Conservation (phyloP, 2,329 filamentous ascomycete species). For the Colletotrichum limetticola region DNA sequence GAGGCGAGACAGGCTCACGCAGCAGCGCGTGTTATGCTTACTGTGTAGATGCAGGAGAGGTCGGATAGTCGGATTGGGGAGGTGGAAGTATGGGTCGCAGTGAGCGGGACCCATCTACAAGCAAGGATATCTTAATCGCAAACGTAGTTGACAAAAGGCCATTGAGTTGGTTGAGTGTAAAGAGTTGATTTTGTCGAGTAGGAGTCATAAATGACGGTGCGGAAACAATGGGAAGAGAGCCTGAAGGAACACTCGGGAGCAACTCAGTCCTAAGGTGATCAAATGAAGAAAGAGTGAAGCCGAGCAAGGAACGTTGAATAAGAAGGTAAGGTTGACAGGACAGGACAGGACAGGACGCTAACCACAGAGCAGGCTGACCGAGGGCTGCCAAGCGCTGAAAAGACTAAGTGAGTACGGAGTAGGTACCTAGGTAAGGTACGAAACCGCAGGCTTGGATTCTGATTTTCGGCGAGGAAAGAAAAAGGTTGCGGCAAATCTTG, state of each 20-base stretch:
- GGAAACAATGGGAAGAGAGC: background rate
- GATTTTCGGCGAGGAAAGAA: too few species aligned
- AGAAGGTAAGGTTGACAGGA: background rate
- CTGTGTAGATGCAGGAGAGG: background rate
- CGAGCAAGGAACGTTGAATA: background rate
- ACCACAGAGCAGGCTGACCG: background rate
- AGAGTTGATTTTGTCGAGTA: background rate
- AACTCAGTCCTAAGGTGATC: background rate
- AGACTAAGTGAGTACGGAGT: background rate
- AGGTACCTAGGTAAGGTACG: background rate
- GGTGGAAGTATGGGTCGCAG: background rate
- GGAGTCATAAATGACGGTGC: background rate
- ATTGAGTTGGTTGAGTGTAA: background rate
- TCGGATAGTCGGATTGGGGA: background rate
- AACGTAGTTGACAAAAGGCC: background rate
- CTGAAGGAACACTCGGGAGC: background rate
- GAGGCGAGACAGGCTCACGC: background rate
- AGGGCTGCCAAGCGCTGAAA: background rate
- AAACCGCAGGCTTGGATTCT: background rate
- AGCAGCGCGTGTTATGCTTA: background rate
- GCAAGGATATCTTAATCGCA: background rate
- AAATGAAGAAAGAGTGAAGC: background rate
- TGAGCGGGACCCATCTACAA: constrained; percentile 5
- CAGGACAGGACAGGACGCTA: background rate
- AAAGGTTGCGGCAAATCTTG: too few species aligned